Evolutionary conservation across 805 yeast genomes (phyloP).

Genomic region (Wickerhamiella sorbophila): DNA sequence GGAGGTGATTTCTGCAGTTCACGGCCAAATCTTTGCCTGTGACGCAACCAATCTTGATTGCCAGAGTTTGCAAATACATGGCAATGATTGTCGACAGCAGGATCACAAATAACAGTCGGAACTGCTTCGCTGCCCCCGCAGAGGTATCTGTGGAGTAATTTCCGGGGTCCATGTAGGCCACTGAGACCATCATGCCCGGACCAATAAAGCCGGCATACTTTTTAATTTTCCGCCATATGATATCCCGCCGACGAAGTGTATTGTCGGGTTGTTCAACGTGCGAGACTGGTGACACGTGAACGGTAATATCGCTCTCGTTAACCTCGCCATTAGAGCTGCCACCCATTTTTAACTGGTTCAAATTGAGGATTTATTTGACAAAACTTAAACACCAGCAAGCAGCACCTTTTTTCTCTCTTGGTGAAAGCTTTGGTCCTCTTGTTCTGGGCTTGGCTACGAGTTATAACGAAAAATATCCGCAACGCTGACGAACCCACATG

Average conservation of each 20-base stretch:
- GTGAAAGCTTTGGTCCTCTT: too few species aligned
- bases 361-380: not conserved
- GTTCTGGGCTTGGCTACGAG: too few species aligned
- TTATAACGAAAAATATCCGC: too few species aligned
- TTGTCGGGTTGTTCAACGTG: not conserved
- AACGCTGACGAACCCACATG: too few species aligned
- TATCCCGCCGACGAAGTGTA: not conserved
- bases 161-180: constrained; percentile 96
- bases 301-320: not conserved
- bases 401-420: too few species aligned
- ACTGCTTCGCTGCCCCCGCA: constrained; percentile 79
- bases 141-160: constrained; percentile 91
- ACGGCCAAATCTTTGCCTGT: constrained; percentile 89
- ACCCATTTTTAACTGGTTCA: not conserved
- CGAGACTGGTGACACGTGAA: not conserved
- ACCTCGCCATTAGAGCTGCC: not conserved
- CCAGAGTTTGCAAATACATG: constrained; percentile 67
- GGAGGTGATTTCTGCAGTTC: constrained; percentile 64
- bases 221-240: constrained; percentile 13
- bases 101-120: constrained; percentile 63
- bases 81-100: constrained; percentile 75
- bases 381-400: too few species aligned
- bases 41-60: constrained; percentile 82
- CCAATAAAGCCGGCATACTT: constrained; percentile 65
- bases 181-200: constrained; percentile 90